Evolutionary conservation across 148 eudicot genomes (phyloP), one percentile per base, ranked within the genome.

Genomic region (Silene latifolia): DNA sequence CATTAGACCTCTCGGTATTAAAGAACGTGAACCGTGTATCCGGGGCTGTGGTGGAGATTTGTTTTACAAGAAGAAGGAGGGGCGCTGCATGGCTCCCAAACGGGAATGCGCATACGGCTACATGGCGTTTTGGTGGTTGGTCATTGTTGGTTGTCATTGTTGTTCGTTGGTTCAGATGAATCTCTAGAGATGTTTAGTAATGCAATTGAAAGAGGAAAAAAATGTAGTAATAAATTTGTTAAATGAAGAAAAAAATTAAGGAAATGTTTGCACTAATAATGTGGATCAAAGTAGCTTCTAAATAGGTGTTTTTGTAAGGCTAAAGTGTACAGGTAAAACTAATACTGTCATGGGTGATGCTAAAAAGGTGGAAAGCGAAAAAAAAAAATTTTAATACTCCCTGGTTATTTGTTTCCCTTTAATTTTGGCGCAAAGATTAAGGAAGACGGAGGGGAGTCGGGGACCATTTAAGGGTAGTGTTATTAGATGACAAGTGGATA

Each of bases 81-180:
- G 87, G 86, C 2, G 82, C 76, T 3, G 87, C 79, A 66, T 90
- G 95, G 47, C 87, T 79, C 10, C 87, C 89, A 74, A 86, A 90
- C 0, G 91, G 91, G 78, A 90, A 90, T 12, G 89, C 84, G 20
- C 84, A 75, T 18, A 84, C 91, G 4, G 84, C 89, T 1, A 90
- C 78, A 63, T 90, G 95, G 13, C 56, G 76, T 3, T 4, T 25
- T 20, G 71, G 76, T 1, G 4, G 35, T 48, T 25, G 35, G 48
- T n/a, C 56, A 44, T 19, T 39, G 24, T 39, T 60, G 14, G 10
- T 61, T 18, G 51, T 25, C 27, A 65, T 24, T 20, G 27, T n/a
- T 18, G 67, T 14, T 15, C 7, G 3, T 1, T 39, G 0, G 4
- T 17, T 42, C 2, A 0, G 19, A 23, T 1, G n/a, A 12, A 14